A percentile compares a stretch with the other conserved stretches of the same genome.
These are phyloP conservation scores for Nepenthes gracilis DNA, from an alignment of 148 eudicot species.

Conservation along the genomic window DNA sequence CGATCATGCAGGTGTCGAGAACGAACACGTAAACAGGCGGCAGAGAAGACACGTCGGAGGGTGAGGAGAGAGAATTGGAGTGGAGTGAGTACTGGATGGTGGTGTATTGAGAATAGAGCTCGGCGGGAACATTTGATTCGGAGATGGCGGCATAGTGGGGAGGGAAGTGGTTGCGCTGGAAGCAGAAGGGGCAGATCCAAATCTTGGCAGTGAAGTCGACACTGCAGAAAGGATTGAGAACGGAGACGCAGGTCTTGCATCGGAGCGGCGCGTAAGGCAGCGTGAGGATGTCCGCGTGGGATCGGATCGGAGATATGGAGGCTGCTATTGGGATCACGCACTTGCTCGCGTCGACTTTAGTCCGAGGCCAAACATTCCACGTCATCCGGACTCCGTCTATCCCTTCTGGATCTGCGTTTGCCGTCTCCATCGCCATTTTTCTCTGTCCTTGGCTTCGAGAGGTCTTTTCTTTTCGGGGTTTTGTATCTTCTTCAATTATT, in stretches of 20 bases:
- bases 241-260: constrained; percentile 59
- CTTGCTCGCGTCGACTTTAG: constrained; percentile 77
- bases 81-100: constrained; percentile 39
- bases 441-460: not conserved
- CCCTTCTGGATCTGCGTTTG: constrained; percentile 56
- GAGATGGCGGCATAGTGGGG: constrained; percentile 59
- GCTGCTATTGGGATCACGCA: constrained; percentile 89
- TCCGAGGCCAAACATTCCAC: constrained; percentile 83
- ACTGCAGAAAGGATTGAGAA: constrained; percentile 53
- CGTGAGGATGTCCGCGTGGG: constrained; percentile 39
- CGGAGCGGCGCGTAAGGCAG: constrained; percentile 77
- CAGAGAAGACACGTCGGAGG: not conserved
- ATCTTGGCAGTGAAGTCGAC: constrained; percentile 65
- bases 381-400: constrained; percentile 82
- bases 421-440: not conserved
- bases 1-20: constrained; percentile 78
- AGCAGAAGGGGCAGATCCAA: constrained; percentile 92
- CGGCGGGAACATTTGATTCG: constrained; percentile 73
- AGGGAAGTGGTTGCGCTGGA: constrained; percentile 81
- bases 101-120: constrained; percentile 64
- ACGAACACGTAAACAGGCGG: constrained; percentile 51
- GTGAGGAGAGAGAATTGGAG: not conserved
- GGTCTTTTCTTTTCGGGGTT: not conserved
- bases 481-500: too few relatives aligned
- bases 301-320: constrained; percentile 64